A percentile compares a stretch with the other conserved stretches of the same genome.
Evolutionary conservation across 2,329 filamentous ascomycete genomes (phyloP).

Genomic region (Pyricularia sp.): DNA sequence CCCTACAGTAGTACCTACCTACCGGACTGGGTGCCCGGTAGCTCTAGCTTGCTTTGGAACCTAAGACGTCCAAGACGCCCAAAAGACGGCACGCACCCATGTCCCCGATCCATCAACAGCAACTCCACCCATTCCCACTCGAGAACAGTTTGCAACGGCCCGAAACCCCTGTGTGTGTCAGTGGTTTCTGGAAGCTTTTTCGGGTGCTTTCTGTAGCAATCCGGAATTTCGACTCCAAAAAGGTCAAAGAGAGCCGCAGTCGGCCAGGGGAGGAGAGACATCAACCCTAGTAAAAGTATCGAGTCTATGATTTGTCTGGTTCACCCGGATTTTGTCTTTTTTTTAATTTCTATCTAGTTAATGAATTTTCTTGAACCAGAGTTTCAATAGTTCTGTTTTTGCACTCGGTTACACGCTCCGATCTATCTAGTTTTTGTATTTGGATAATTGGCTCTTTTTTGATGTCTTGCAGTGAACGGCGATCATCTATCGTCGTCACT

Average conservation of each 20-base stretch:
- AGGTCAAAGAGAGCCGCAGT: not conserved
- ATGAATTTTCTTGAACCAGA: not conserved
- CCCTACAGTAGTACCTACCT: not conserved
- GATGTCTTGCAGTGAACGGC: not conserved
- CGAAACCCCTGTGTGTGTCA: not conserved
- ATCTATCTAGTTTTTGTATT: not conserved
- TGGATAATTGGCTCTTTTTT: not conserved
- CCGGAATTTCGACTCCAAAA: not conserved
- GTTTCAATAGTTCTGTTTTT: not conserved
- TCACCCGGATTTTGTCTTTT: not conserved
- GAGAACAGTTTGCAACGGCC: not conserved
- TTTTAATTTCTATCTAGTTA: not conserved
- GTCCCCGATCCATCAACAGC: not conserved
- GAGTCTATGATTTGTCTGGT: not conserved
- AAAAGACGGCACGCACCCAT: not conserved
- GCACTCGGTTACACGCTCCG: not conserved
- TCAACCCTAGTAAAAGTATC: not conserved
- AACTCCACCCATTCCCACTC: not conserved
- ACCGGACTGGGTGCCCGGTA: not conserved
- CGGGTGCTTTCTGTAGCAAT: not conserved
- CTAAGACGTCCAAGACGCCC: not conserved
- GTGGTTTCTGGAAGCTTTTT: slow-evolving; percentile 3
- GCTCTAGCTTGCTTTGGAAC: not conserved
- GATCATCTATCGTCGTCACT: no score
- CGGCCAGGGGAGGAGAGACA: not conserved